These are phyloP conservation scores for Oryza punctata DNA, from an alignment of 176 grass and related monocot species.

Conservation along the genomic window DNA sequence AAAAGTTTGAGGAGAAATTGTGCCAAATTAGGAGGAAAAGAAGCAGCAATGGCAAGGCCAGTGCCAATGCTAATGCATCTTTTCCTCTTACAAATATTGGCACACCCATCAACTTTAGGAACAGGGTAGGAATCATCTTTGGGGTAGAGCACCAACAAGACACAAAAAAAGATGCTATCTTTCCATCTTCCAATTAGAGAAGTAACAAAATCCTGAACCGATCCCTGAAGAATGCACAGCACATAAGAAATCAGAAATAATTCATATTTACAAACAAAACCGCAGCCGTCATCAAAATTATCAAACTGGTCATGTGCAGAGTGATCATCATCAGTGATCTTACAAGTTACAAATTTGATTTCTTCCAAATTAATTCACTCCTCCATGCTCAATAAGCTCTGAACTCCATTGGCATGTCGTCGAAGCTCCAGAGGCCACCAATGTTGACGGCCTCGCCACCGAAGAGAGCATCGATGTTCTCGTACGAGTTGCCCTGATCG, in stretches of 20 bases:
- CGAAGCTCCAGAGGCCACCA: constrained; percentile 32
- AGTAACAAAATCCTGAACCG: not conserved
- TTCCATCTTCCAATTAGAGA: not conserved
- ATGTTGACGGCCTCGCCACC: not conserved
- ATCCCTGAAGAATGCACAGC: too few species aligned
- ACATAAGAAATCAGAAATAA: too few species aligned
- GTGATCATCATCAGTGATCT: not conserved
- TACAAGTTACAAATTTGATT: not conserved
- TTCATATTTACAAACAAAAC: not conserved
- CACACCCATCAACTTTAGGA: not conserved
- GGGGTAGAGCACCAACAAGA: not conserved
- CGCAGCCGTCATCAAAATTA: too few species aligned
- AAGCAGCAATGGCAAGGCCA: not conserved
- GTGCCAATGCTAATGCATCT: too few species aligned
- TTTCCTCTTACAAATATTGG: not conserved
- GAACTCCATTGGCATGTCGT: constrained; percentile 2
- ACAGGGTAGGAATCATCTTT: too few species aligned
- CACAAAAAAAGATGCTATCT: not conserved
- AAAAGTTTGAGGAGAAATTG: not conserved
- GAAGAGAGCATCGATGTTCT: constrained; percentile 18
- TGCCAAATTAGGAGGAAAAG: not conserved
- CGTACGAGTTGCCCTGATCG: constrained; percentile 18
- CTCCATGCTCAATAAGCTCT: not conserved
- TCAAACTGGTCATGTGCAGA: not conserved
- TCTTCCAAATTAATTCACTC: not conserved